Evolutionary conservation across 495 filamentous ascomycete genomes (phyloP).

Genomic region (Aspergillus sparsus): DNA sequence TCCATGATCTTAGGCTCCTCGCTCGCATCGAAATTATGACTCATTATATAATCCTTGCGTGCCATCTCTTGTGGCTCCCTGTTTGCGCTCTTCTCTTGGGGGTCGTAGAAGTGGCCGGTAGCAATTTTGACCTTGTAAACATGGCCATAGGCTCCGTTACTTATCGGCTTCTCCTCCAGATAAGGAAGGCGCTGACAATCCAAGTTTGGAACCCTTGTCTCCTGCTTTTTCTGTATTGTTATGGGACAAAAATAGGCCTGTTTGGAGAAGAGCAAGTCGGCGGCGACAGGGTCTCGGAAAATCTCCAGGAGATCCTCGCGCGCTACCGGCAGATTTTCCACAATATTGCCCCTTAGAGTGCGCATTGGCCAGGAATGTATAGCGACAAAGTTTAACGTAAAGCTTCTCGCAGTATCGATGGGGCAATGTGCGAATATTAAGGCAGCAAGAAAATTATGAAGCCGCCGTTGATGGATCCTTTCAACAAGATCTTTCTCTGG

Average conservation of each 20-base stretch:
- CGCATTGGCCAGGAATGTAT: no score
- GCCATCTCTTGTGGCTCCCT: not conserved
- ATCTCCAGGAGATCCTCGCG: not conserved
- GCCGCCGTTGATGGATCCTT: not conserved
- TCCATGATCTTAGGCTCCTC: conserved; percentile 5
- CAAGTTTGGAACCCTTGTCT: not conserved
- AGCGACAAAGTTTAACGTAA: no score
- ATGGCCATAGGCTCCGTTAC: not conserved
- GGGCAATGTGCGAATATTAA: conserved; percentile 3
- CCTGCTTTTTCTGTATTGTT: not conserved
- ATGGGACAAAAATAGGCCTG: conserved; percentile 11
- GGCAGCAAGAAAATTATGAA: conserved; percentile 1
- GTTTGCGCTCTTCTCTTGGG: not conserved
- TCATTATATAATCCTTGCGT: conserved; percentile 2
- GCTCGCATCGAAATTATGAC: not conserved
- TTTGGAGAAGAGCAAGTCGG: conserved; percentile 2
- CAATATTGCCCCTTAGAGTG: no score
- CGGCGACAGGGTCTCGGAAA: not conserved
- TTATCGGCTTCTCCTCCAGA: not conserved
- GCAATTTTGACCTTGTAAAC: conserved; percentile 1
- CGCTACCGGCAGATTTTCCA: not conserved
- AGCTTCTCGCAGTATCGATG: not conserved
- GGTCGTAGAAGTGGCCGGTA: not conserved
- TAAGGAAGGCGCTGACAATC: conserved; percentile 8
- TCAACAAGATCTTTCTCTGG: not conserved